phyloP scores from a whole-genome alignment of 805 yeast species.

The Starmerella tilneyi region DNA sequence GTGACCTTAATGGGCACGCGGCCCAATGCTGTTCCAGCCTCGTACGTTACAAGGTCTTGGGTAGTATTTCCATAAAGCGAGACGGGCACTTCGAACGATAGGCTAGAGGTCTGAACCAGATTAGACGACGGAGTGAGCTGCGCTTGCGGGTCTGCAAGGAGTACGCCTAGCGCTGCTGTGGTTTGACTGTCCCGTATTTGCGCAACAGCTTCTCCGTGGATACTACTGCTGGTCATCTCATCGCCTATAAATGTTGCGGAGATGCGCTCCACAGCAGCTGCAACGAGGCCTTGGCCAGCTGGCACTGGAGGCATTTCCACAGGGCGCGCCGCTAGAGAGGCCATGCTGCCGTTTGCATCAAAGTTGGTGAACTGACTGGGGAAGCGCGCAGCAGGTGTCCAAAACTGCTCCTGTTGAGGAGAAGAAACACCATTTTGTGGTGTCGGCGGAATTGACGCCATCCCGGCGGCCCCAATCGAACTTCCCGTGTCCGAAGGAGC shows the following conservation, averaged over 20 bases:
- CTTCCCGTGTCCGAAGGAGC: conserved; percentile 6
- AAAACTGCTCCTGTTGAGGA: conserved; percentile 23
- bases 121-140: conserved; percentile 20
- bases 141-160: conserved; percentile 23
- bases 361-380: conserved; percentile 13
- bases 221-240: conserved; percentile 44
- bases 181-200: conserved; percentile 34
- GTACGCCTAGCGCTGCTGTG: conserved; percentile 18
- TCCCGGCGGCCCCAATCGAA: conserved; percentile 2
- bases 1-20: conserved; percentile 55
- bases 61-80: conserved; percentile 38
- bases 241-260: conserved; percentile 69
- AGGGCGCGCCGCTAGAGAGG: conserved; percentile 22
- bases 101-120: conserved; percentile 19
- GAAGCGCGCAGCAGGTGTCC: conserved; percentile 25
- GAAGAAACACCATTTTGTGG: conserved; percentile 9
- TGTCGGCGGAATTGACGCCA: conserved; percentile 15
- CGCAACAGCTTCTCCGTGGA: conserved; percentile 60
- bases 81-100: conserved; percentile 27
- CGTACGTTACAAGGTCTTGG: conserved; percentile 56
- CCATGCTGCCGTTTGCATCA: conserved; percentile 25
- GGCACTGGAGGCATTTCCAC: conserved; percentile 29
- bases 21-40: conserved; percentile 36
- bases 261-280: conserved; percentile 77
- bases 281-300: conserved; percentile 39